These are phyloP conservation scores for Cryptococcus jaspeensis DNA, from an alignment of 1,284 basidiomycete genomes.

Conservation along the genomic window DNA sequence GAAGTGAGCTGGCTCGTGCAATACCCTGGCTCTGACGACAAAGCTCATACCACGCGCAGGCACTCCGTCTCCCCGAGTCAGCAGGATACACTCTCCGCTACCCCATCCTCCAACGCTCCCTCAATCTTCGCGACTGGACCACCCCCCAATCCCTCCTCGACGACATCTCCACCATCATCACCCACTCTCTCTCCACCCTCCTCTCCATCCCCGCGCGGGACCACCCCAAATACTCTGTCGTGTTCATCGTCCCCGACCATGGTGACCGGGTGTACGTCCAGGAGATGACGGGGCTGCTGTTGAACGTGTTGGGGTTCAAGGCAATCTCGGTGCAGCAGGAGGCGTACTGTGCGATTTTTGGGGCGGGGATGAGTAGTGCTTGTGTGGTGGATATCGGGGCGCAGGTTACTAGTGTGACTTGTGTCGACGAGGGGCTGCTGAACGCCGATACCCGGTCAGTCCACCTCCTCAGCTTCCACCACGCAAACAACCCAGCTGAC, in stretches of 20 bases:
- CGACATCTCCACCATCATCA: slow-evolving; percentile 73
- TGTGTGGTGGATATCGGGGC: slow-evolving; percentile 96
- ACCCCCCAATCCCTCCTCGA: slow-evolving; percentile 67
- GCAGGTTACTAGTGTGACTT: slow-evolving; percentile 77
- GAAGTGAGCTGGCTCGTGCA: slow-evolving; percentile 55
- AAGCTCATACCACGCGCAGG: slow-evolving; percentile 54
- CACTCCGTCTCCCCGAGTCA: slow-evolving; percentile 65
- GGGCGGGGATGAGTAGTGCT: slow-evolving; percentile 88
- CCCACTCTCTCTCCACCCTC: slow-evolving; percentile 61
- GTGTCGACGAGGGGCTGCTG: slow-evolving; percentile 92
- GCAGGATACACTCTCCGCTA: slow-evolving; percentile 70
- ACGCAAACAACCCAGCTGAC: neutral
- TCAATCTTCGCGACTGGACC: slow-evolving; percentile 75
- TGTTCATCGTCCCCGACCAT: slow-evolving; percentile 90
- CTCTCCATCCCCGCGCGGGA: slow-evolving; percentile 60
- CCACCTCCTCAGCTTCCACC: no score
- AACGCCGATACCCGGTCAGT: slow-evolving; percentile 79
- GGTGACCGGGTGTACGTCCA: slow-evolving; percentile 82
- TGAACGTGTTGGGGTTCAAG: slow-evolving; percentile 84
- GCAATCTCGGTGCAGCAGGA: slow-evolving; percentile 88
- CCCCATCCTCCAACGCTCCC: slow-evolving; percentile 72
- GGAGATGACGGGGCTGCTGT: slow-evolving; percentile 71
- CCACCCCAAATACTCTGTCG: slow-evolving; percentile 76
- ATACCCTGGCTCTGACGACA: neutral
- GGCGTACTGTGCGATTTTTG: slow-evolving; percentile 88